Evolutionary conservation across 805 yeast genomes (phyloP).

Genomic region (Lachancea quebecensis): DNA sequence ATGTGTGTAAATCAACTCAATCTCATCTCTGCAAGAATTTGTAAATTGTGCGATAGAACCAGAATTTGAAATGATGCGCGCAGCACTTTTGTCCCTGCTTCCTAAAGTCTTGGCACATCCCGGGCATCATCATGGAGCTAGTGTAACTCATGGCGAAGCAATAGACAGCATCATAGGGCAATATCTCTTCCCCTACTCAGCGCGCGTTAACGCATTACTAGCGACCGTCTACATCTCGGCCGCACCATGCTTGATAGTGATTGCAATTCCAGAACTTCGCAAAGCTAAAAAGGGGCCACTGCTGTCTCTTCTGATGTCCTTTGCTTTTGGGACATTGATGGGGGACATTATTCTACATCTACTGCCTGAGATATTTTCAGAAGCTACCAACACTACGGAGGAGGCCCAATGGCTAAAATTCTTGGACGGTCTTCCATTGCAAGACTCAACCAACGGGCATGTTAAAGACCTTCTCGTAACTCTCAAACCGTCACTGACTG

Average conservation of each 20-base stretch:
- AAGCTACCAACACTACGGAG: neutral
- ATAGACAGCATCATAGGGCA: conserved; percentile 13
- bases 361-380: conserved; percentile 51
- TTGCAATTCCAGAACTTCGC: conserved; percentile 45
- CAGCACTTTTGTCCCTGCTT: neutral
- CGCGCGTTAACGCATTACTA: conserved; percentile 54
- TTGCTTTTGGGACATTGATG: conserved; percentile 69
- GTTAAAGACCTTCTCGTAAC: neutral
- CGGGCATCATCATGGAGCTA: conserved; percentile 2
- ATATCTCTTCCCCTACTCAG: conserved; percentile 23
- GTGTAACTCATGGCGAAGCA: no score
- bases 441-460: neutral
- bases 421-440: neutral
- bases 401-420: neutral
- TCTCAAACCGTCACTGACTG: neutral
- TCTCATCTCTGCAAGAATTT: no score
- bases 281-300: conserved; percentile 7
- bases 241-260: conserved; percentile 53
- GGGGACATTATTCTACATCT: conserved; percentile 72
- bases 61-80: neutral
- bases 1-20: no score
- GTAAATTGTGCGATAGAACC: neutral
- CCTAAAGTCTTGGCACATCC: neutral
- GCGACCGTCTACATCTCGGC: conserved; percentile 62
- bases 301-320: conserved; percentile 51